Base-by-base conservation (phyloP, 805 yeast genomes). In the Saccharomycopsis microspora region DNA sequence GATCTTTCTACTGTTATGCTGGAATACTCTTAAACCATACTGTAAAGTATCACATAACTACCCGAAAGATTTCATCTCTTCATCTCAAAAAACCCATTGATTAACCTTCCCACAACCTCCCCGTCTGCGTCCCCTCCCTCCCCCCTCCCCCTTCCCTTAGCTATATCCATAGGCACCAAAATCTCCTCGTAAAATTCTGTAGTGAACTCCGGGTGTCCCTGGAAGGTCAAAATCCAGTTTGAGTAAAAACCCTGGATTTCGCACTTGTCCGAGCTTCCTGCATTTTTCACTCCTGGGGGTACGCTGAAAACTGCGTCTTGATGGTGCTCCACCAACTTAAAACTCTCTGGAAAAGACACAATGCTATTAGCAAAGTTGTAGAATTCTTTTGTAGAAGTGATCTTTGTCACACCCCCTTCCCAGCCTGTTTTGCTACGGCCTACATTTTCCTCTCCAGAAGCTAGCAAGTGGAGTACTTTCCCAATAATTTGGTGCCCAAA, bases 171-270 rank as follows among this genome's bases (percentile, higher is more conserved):
- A 19, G 42, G 58, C 52, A 45, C 62, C 60, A 52, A 66, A 50
- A 28, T 43, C 31, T 40, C 36, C 5, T 45, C 10, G 3, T 62
- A 59, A 27, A 59, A 58, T 3, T 62, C 68, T 0, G 66, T 64
- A 30, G 65, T 58, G 57, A 85, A 88, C 60, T 88, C 96, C 0
- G 96, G 96, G 58, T 88, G 97, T 0, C 96, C 96, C 62, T 88
- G 97, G 55, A 87, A 74, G 0, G 93, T 76, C 28, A 88, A 62
- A 5, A 83, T 46, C 41, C 71, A 68, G 30, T 32, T 41, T 5
- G 11, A 31, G 28, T 68, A 58, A 47, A 73, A 74, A 0, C 95
- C 94, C 63, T 88, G 96, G 35, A 75, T 64, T 1, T 64, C 56
- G 53, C 95, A 82, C 39, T 62, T 68, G 0, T 67, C 61, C 5